Base-by-base conservation (phyloP, 2,329 filamentous ascomycete genomes). In the Aureobasidium sp. region DNA sequence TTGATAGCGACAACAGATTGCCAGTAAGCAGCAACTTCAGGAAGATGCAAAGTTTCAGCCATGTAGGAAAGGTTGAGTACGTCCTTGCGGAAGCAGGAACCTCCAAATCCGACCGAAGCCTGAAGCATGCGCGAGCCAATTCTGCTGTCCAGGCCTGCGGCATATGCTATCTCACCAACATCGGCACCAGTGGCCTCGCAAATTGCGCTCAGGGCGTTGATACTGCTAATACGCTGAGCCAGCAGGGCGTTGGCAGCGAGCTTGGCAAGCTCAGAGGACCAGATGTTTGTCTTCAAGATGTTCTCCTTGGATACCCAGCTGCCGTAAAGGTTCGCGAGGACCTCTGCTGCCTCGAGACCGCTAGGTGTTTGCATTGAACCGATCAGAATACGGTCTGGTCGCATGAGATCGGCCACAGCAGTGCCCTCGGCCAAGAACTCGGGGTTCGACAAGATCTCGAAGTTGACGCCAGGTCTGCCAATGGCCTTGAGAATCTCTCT, bases 1-100 rank as follows among this genome's bases (percentile, higher is more conserved):
- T 93, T 93, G 79, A 92, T 88, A 68, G 81, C 82, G 64, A 91
- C 81, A 3, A 93, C 87, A 62, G 85, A 81, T 63, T 80, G 79
- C 89, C 89, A 93, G 76, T 91, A 92, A 65, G 85, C 81, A 37
- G 85, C 87, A 0, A 92, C 88, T 68, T 91, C 86, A 4, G 82
- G 80, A 12, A 91, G 77, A 57, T 86, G 82, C 60, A 91, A 78
- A 2, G 82, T 84, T 68, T 90, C 85, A 17, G 89, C 85, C 33
- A 92, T 79, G 74, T 92, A 91, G 19, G 86, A 82, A 40, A 93
- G 76, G 72, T 83, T 88, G 53, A 89, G 78, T 45, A 91, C 83
- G 70, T 93, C 89, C 74, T 93, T 93, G 73, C 87, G 85, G 79
- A 93, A 91, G 74, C 89, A 93, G 64, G 85, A 88, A 22, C 89